A percentile compares a stretch with the other conserved stretches of the same genome.
These are phyloP conservation scores for Dissoconium aciculare DNA, from an alignment of 2,329 filamentous ascomycete species.

Conservation along the genomic window DNA sequence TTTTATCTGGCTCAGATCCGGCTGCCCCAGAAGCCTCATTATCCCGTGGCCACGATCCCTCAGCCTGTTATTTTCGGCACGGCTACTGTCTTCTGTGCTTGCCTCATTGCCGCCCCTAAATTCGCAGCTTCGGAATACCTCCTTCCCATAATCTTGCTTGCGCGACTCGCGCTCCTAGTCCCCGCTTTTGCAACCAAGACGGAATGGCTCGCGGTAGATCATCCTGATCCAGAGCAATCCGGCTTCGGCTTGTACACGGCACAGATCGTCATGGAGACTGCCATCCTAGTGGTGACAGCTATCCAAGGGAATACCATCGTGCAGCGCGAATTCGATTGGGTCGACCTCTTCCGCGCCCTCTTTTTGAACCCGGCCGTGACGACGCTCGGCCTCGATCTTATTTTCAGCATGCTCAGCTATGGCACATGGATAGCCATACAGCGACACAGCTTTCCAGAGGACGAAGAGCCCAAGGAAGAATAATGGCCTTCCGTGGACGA, in stretches of 20 bases:
- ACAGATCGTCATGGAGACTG: not conserved
- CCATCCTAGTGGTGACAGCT: not conserved
- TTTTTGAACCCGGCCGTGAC: not conserved
- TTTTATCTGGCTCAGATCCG: conserved; percentile 21
- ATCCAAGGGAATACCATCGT: conserved; percentile 1
- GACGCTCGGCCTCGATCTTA: not conserved
- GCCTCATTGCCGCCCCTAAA: conserved; percentile 8
- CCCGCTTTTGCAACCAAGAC: not conserved
- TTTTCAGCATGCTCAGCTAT: not conserved
- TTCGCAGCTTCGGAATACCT: not conserved
- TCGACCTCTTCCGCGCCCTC: not conserved
- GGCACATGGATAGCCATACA: not conserved
- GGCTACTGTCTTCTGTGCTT: conserved; percentile 8
- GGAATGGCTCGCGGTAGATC: not conserved
- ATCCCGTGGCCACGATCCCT: not conserved
- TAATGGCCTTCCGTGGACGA: too few species aligned
- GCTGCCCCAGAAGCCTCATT: conserved; percentile 1
- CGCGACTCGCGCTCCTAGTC: not conserved
- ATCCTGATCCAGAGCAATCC: not conserved
- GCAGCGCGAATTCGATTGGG: conserved; percentile 3
- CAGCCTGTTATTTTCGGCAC: conserved; percentile 3
- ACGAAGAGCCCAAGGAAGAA: not conserved
- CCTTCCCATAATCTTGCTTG: not conserved
- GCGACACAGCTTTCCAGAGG: not conserved
- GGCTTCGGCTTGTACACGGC: not conserved